phyloP scores from a whole-genome alignment of 2,329 filamentous ascomycete species.

The Daldinia sp. region DNA sequence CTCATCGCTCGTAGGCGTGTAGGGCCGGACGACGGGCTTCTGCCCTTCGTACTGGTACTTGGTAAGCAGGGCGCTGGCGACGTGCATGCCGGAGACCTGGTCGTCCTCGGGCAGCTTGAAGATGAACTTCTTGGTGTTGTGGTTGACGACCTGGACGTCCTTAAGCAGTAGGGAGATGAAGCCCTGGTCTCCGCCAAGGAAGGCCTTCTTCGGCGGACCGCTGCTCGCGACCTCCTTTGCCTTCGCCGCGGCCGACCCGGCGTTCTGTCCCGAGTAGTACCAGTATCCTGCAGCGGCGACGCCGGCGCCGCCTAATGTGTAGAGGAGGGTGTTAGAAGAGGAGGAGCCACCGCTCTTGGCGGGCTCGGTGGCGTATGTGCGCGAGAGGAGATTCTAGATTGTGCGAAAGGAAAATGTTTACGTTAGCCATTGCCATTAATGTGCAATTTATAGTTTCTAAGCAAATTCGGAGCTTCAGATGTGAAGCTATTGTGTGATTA shows the following conservation, averaged over 20 bases:
- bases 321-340: slow-evolving; percentile 70
- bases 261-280: slow-evolving; percentile 64
- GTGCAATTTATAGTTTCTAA: slow-evolving; percentile 3
- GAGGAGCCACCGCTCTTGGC: slow-evolving; percentile 68
- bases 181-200: slow-evolving; percentile 90
- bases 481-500: slow-evolving; percentile 19
- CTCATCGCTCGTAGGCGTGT: slow-evolving; percentile 92
- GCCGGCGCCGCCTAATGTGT: slow-evolving; percentile 69
- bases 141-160: slow-evolving; percentile 82
- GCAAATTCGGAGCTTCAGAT: slow-evolving; percentile 38
- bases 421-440: slow-evolving; percentile 30
- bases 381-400: slow-evolving; percentile 46
- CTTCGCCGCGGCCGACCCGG: slow-evolving; percentile 59
- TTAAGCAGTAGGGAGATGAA: slow-evolving; percentile 86
- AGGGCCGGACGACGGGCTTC: slow-evolving; percentile 90
- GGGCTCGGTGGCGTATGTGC: slow-evolving; percentile 75
- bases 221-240: slow-evolving; percentile 59
- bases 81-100: slow-evolving; percentile 82
- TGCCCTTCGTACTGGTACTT: slow-evolving; percentile 89
- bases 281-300: slow-evolving; percentile 70
- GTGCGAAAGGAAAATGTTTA: neutral
- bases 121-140: slow-evolving; percentile 93
- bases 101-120: slow-evolving; percentile 89
- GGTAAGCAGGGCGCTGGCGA: slow-evolving; percentile 90
- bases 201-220: slow-evolving; percentile 61